Base-by-base conservation (phyloP, 768 basidiomycete genomes). In the Austroboletus festivus region DNA sequence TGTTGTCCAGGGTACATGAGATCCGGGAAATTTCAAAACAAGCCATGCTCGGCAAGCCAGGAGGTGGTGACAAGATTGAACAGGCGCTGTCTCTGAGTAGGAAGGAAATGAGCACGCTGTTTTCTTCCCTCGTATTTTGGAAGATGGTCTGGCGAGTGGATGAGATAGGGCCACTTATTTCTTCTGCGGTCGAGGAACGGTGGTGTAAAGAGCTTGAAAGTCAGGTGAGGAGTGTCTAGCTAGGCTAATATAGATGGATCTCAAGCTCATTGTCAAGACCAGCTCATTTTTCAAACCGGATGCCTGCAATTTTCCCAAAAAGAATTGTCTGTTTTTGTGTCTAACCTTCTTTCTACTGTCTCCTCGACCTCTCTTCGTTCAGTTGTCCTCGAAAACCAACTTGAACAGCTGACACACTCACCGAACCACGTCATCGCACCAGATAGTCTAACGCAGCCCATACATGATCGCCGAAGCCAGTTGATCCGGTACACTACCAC, bases 261-360 rank as follows among this genome's bases (percentile, higher is more conserved):
- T 44, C 42, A 30, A 15, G 18, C n/a, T 48, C 19, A 49, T 40
- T 10, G 15, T 23, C 39, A 19, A 30, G 38, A 30, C 34, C 9
- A 89, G 86, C 72, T 89, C 31, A 73, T 83, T 33, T 73, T 82
- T 42, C 79, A 86, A 46, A 76, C 83, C 1, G 87, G 88, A 13
- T 71, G 75, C 21, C 71, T 90, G 11, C 64, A 75, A 11, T 64
- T 58, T 9, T 58, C 76, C 12, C 85, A 84, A 62, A 54, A 68
- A 13, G 57, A 69, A 3, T 60, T 81, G 19, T 69, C 75, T 3
- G 53, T 59, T 38, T 69, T 73, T 13, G 73, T 75, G 12, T 71
- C 73, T 26, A 38, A 50, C 3, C 68, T 82, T 16, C 58, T 75
- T 42, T 65, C 65, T 5, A 54, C 67, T 1, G 58, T 75, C 9